Percentiles rank a stretch among this genome's conserved stretches.
phyloP scores from a whole-genome alignment of 441 rosid genomes.

The Gossypium davidsonii region DNA sequence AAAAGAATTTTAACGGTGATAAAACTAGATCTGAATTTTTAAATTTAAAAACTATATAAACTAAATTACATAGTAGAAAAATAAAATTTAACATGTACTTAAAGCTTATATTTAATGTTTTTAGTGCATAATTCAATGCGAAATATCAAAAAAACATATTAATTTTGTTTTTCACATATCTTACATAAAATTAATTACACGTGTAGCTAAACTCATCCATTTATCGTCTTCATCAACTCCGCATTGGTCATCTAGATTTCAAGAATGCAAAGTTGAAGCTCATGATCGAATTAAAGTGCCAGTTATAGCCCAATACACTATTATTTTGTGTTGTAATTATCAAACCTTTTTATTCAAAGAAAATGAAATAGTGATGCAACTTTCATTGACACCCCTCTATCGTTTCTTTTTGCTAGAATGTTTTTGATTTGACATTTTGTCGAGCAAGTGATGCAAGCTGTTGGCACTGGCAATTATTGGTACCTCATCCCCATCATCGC shows the following conservation, averaged over 20 bases:
- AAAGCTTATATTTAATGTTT: too few species aligned
- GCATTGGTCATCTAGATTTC: conserved; percentile 8
- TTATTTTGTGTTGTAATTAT: conserved; percentile 13
- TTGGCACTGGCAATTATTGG: conserved; percentile 13
- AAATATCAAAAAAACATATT: too few species aligned
- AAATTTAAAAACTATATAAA: too few species aligned
- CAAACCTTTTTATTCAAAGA: background rate
- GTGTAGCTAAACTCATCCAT: background rate
- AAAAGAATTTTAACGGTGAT: too few species aligned
- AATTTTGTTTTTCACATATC: too few species aligned
- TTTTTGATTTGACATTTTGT: conserved; percentile 5
- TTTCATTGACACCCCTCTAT: background rate
- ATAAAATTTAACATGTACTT: too few species aligned
- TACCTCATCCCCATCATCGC: background rate
- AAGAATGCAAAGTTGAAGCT: background rate
- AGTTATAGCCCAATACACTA: conserved; percentile 9
- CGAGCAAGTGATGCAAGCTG: background rate
- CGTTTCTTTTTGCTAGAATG: background rate
- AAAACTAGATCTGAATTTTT: too few species aligned
- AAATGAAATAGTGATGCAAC: background rate
- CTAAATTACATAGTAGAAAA: too few species aligned
- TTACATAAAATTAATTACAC: background rate
- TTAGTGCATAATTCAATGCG: too few species aligned
- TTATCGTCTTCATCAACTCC: background rate
- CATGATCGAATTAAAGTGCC: background rate